phyloP scores from a whole-genome alignment of 2,329 filamentous ascomycete genomes.

The Lizonia empirigonia region DNA sequence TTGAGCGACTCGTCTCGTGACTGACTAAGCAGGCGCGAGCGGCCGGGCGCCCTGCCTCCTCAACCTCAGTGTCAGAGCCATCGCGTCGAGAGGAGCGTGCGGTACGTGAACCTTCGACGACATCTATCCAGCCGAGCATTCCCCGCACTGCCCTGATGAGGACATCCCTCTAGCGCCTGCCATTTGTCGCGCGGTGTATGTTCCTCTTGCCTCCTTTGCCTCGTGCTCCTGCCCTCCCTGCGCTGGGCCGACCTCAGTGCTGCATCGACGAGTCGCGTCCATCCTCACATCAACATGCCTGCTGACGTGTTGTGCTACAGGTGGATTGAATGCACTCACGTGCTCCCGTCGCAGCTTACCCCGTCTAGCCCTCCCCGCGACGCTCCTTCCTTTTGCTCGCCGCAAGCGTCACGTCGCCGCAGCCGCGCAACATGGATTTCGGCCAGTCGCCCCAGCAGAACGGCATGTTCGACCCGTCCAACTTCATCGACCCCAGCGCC shows the following conservation, averaged over 20 bases:
- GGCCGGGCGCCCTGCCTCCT: constrained; percentile 20
- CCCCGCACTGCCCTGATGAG: constrained; percentile 39
- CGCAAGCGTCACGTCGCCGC: constrained; percentile 6
- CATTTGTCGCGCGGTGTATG: constrained; percentile 34
- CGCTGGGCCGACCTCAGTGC: constrained; percentile 24
- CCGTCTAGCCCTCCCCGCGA: constrained; percentile 14
- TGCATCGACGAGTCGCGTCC: constrained; percentile 32
- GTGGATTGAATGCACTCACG: constrained; percentile 35
- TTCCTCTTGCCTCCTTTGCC: constrained; percentile 14
- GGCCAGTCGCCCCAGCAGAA: constrained; percentile 45
- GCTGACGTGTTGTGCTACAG: constrained; percentile 35
- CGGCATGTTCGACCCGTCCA: constrained; percentile 45
- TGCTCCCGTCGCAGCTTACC: constrained; percentile 20
- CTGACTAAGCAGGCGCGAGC: constrained; percentile 18
- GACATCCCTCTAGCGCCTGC: constrained; percentile 31
- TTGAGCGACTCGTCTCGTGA: constrained; percentile 18
- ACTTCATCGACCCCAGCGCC: constrained; percentile 49
- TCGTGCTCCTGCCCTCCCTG: constrained; percentile 19
- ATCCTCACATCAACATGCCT: constrained; percentile 38
- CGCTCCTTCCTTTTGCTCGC: constrained; percentile 17
- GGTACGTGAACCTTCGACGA: constrained; percentile 41
- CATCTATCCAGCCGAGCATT: constrained; percentile 32
- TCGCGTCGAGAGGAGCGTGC: constrained; percentile 43
- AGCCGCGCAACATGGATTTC: constrained; percentile 45
- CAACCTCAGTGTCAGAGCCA: constrained; percentile 38